Base-by-base conservation (phyloP, 257 asterid genomes). In the Nyctanthes arbortristis region DNA sequence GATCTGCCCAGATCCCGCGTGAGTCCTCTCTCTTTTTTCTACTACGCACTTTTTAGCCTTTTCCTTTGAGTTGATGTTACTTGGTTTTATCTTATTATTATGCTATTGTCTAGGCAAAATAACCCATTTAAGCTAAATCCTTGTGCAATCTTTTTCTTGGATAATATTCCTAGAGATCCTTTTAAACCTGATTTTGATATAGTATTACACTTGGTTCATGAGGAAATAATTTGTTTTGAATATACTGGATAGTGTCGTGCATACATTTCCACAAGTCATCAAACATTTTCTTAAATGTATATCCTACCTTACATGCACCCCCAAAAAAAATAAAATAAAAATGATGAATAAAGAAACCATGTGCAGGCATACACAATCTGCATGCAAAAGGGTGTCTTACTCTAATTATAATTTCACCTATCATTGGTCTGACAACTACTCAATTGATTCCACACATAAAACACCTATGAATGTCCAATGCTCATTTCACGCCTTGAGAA, bases 1-100 rank as follows among this genome's bases (percentile, higher is more conserved):
- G 98, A 63, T 85, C 66, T 93, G 98, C 87, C 65, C 92, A 5
- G 95, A 93, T 72, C 96, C 96, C 63, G 56, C 67, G 96, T 92
- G 83, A 78, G 98, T 81, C 43, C 64, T 60, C 9, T 31, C 40
- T 62, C 6, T 8, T 22, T 24, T 33, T 61, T 55, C 57, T 62
- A 36, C 49, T 34, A 27, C 22, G 8, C 63, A 39, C 54, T 60
- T 67, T 39, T 45, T 75, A 56, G 56, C 33, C 22, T 61, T 69
- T 37, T 13, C 29, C 59, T 63, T 66, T 61, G 7, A 27, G 31
- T 52, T 67, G 61, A 57, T 69, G 37, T 32, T 71, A 36, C 20
- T 20, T 57, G 30, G 57, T 18, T 56, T 62, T 11, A 32, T 13
- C 29, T 28, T 63, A 16, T 25, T 35, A 33, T 56, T 73, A 36